Conservation (phyloP, 495 filamentous ascomycete genomes). For the Trichoderma asperelloides region DNA sequence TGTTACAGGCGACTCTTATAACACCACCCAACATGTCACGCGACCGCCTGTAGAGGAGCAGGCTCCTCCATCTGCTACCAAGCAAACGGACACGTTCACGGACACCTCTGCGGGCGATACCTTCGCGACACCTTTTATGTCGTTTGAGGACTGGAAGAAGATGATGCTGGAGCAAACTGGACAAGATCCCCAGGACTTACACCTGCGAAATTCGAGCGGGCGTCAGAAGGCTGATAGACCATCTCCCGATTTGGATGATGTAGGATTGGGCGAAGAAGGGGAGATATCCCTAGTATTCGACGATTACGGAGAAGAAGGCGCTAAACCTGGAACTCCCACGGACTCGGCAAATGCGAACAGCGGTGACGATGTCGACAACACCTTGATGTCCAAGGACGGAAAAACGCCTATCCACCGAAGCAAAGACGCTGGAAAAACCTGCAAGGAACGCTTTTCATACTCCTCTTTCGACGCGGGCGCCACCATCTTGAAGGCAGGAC, state of each 20-base stretch:
- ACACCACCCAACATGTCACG: constrained; percentile 5
- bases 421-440: constrained; percentile 92
- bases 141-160: constrained; percentile 97
- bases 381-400: constrained; percentile 35
- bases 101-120: constrained; percentile 30
- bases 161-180: constrained; percentile 82
- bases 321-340: constrained; percentile 18
- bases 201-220: constrained; percentile 36
- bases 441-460: constrained; percentile 85
- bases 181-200: constrained; percentile 70
- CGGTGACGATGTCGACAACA: constrained; percentile 31
- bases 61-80: not conserved
- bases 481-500: constrained; percentile 83
- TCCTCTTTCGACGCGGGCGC: constrained; percentile 95
- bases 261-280: constrained; percentile 67
- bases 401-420: constrained; percentile 51
- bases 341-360: constrained; percentile 23
- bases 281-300: constrained; percentile 90
- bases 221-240: constrained; percentile 25
- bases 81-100: not conserved
- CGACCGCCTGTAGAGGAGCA: not conserved
- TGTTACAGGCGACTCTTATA: constrained; percentile 7
- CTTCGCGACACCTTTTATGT: constrained; percentile 79
- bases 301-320: constrained; percentile 35
- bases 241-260: constrained; percentile 21